Evolutionary conservation across 192 early-diverging fungal species (phyloP), one percentile per base, ranked within the genome.

Genomic region (Entomortierella parvispora): DNA sequence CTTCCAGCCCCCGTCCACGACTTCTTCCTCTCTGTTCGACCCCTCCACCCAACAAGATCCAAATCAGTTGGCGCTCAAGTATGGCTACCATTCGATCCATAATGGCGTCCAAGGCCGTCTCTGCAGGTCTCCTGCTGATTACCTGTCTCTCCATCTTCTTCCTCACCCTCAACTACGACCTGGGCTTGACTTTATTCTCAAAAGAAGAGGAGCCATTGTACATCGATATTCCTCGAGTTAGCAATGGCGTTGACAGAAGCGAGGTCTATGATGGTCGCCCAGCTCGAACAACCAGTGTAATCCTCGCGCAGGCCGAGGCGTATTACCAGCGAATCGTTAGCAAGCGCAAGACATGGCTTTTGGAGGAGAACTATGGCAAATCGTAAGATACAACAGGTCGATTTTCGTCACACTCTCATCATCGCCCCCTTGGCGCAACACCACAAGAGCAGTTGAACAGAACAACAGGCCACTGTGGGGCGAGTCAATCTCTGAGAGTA

Each of bases 81-180:
- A 62, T 62, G 59, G 59, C 59, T 8, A 44, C 59, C 33, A 37
- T 49, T 34, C 23, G 59, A 62, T 37, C 59, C 25, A 37, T 62
- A 5, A 29, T 62, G 9, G 59, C 59, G 8, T 62, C 59, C 17
- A 47, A 43, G 31, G 59, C 59, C 14, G 59, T 62, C 18, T 49
- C 37, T 5, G 20, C 59, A 15, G 47, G 46, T 18, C 46, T 62
- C 2, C 8, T 43, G 18, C 3, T 42, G 14, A 32, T 62, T 8
- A 31, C 29, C 26, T 62, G 59, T 34, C 46, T 62, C 0, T 49
- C 49, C 25, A 28, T 33, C 28, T 31, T 54, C 14, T 29, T 46
- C 4, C 5, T 31, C 31, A 22, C 26, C 20, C 8, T 11, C 29
- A 9, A 12, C 17, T 40, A 40, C 22, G 34, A 57, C 1, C 31